phyloP scores from a whole-genome alignment of 108 stramenopile genomes.

The Asterionellopsis glacialis region DNA sequence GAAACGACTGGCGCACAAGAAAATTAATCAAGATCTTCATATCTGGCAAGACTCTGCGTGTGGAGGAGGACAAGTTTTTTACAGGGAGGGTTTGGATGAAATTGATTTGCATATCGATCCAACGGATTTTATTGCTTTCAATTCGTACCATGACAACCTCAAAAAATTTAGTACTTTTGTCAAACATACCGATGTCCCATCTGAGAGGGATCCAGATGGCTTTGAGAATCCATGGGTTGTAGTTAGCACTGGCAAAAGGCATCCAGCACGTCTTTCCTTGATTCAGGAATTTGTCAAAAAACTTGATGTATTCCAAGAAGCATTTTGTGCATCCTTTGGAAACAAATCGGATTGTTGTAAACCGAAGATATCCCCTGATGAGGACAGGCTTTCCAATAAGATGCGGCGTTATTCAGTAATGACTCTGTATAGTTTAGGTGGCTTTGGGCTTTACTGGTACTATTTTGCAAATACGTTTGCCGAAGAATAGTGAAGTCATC shows the following conservation, averaged over 20 bases:
- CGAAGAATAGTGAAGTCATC: no score
- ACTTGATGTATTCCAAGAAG: slow-evolving; percentile 25
- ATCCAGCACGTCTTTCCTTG: slow-evolving; percentile 52
- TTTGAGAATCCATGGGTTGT: slow-evolving; percentile 37
- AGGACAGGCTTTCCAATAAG: no score
- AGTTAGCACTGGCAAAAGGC: slow-evolving; percentile 44
- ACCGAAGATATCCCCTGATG: no score
- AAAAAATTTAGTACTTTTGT: slow-evolving; percentile 51
- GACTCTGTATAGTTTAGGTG: no score
- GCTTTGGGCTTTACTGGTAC: no score
- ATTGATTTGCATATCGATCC: slow-evolving; percentile 75
- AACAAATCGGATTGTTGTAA: no score
- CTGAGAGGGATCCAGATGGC: background rate
- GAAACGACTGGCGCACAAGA: slow-evolving; percentile 73
- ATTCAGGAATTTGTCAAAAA: slow-evolving; percentile 52
- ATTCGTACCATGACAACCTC: slow-evolving; percentile 61
- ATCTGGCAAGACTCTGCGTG: slow-evolving; percentile 40
- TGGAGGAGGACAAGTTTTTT: background rate
- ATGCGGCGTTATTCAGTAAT: no score
- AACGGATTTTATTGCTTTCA: slow-evolving; percentile 78
- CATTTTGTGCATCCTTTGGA: no score
- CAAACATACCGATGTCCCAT: slow-evolving; percentile 43
- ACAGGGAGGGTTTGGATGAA: slow-evolving; percentile 50
- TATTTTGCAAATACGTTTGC: no score
- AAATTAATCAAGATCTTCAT: slow-evolving; percentile 58